phyloP scores from a whole-genome alignment of 2,329 filamentous ascomycete genomes.

The Graphium sp. region DNA sequence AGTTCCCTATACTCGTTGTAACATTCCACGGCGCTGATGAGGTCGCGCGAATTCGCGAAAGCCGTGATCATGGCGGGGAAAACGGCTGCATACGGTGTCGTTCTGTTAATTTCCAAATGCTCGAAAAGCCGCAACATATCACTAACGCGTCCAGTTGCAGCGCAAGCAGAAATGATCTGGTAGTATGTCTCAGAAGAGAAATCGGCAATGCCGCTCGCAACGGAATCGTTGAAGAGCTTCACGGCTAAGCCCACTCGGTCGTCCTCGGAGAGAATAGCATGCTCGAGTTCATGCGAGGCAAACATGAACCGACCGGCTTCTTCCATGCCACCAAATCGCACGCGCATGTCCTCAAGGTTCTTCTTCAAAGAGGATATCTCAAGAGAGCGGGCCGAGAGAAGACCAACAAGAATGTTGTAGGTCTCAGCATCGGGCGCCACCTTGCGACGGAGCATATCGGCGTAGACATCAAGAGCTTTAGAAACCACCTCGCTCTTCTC shows the following conservation, averaged over 20 bases:
- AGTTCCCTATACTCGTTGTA: slow-evolving; percentile 89
- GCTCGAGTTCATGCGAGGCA: slow-evolving; percentile 71
- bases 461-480: slow-evolving; percentile 87
- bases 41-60: slow-evolving; percentile 65
- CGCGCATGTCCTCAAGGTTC: slow-evolving; percentile 62
- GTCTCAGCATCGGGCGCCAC: slow-evolving; percentile 71
- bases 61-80: slow-evolving; percentile 94
- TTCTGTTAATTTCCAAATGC: slow-evolving; percentile 70
- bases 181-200: slow-evolving; percentile 77
- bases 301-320: slow-evolving; percentile 77
- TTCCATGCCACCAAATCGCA: slow-evolving; percentile 72
- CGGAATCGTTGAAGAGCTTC: slow-evolving; percentile 68
- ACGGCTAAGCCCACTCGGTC: slow-evolving; percentile 74
- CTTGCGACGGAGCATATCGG: slow-evolving; percentile 82
- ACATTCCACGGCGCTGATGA: slow-evolving; percentile 78
- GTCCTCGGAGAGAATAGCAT: slow-evolving; percentile 73
- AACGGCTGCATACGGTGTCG: slow-evolving; percentile 60
- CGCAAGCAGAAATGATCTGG: slow-evolving; percentile 73
- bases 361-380: slow-evolving; percentile 61
- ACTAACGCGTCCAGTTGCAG: slow-evolving; percentile 59
- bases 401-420: slow-evolving; percentile 71
- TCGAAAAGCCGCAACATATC: slow-evolving; percentile 86
- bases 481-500: slow-evolving; percentile 73
- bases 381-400: slow-evolving; percentile 66
- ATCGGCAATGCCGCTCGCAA: slow-evolving; percentile 39